Conservation (phyloP, 2,329 filamentous ascomycete species). For the Lasiodiplodia sp. region DNA sequence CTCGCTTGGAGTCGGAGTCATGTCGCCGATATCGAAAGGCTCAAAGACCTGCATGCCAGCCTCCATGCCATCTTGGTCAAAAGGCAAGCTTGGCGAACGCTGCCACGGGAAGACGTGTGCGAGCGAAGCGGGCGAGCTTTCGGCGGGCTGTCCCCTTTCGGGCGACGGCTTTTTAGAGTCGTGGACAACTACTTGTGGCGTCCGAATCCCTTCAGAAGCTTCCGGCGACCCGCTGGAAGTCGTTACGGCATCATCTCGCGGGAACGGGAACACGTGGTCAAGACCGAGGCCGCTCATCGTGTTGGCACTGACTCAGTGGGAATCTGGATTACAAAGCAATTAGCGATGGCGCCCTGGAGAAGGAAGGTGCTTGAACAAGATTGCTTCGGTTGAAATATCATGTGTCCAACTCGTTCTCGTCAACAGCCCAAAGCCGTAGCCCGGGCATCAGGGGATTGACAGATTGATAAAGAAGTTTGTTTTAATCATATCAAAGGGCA, state of each 20-base stretch:
- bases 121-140: conserved; percentile 4
- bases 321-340: not conserved
- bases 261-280: conserved; percentile 23
- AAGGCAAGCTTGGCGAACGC: conserved; percentile 13
- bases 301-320: not conserved
- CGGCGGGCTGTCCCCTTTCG: not conserved
- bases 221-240: conserved; percentile 2
- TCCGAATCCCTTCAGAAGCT: not conserved
- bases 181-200: conserved; percentile 12
- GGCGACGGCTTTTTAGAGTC: conserved; percentile 1
- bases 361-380: not conserved
- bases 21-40: conserved; percentile 27
- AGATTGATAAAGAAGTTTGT: conserved; percentile 30
- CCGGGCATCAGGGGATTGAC: conserved; percentile 31
- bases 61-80: conserved; percentile 8
- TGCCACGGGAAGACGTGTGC: conserved; percentile 29
- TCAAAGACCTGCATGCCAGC: conserved; percentile 28
- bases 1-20: conserved; percentile 21
- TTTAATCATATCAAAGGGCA: conserved; percentile 28
- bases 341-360: not conserved
- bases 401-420: conserved; percentile 29
- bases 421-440: conserved; percentile 24
- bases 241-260: conserved; percentile 1
- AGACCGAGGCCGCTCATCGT: conserved; percentile 28
- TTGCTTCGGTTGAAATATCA: conserved; percentile 13